A percentile compares a stretch with the other conserved stretches of the same genome.
Conservation (phyloP, 1,139 yeast species). For the Suhomyces chickasaworum region DNA sequence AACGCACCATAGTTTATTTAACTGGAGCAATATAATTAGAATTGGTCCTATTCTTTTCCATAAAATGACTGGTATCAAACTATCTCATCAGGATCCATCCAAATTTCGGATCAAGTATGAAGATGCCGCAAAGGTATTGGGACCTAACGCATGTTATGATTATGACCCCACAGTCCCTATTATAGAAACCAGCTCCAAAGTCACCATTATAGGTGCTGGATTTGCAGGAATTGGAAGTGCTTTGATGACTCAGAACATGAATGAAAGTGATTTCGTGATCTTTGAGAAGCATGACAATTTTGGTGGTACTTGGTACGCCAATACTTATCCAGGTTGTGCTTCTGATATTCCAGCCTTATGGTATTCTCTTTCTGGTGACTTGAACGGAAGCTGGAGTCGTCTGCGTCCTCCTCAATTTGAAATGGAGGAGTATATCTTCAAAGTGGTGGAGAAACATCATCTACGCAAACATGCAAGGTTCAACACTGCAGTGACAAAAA, state of each 20-base stretch:
- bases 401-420: slow-evolving; percentile 52
- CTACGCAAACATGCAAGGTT: slow-evolving; percentile 34
- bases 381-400: slow-evolving; percentile 47
- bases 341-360: slow-evolving; percentile 54
- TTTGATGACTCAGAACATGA: slow-evolving; percentile 32
- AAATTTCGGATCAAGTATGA: slow-evolving; percentile 33
- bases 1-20: no score
- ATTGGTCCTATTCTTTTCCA: no score
- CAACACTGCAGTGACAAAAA: slow-evolving; percentile 30
- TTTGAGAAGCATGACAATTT: slow-evolving; percentile 48
- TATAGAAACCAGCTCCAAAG: slow-evolving; percentile 28
- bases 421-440: slow-evolving; percentile 47
- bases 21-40: no score
- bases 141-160: slow-evolving; percentile 22
- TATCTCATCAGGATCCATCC: slow-evolving; percentile 37
- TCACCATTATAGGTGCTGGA: slow-evolving; percentile 52
- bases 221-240: slow-evolving; percentile 47
- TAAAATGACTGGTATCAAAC: slow-evolving; percentile 15
- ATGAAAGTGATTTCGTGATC: slow-evolving; percentile 37
- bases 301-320: slow-evolving; percentile 61
- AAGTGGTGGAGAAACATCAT: slow-evolving; percentile 39
- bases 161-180: slow-evolving; percentile 25
- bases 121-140: slow-evolving; percentile 33
- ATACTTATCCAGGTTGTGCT: slow-evolving; percentile 58
- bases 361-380: slow-evolving; percentile 45